These are phyloP conservation scores for Plasmopara viticola DNA, from an alignment of 352 stramenopile species.

Conservation along the genomic window DNA sequence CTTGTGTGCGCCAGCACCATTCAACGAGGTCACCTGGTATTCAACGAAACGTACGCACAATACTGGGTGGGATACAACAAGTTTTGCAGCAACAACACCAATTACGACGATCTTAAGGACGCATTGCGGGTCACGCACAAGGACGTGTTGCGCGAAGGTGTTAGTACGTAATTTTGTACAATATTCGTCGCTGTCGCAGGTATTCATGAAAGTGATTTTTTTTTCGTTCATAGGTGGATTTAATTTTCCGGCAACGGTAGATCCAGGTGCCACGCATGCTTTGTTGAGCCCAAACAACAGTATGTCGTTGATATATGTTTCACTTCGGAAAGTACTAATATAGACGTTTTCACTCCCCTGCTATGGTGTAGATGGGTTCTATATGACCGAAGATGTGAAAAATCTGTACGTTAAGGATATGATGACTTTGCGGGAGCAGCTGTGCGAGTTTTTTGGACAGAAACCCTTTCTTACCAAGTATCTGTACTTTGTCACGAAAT, in stretches of 20 bases:
- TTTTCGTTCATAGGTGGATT: conserved; percentile 36
- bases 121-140: conserved; percentile 64
- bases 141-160: conserved; percentile 61
- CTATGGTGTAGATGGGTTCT: conserved; percentile 38
- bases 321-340: neutral
- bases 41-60: conserved; percentile 85
- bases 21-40: conserved; percentile 76
- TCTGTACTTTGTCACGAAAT: conserved; percentile 79
- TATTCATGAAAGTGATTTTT: conserved; percentile 7
- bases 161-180: conserved; percentile 44
- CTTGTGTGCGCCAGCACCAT: conserved; percentile 79
- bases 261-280: conserved; percentile 49
- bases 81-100: conserved; percentile 69
- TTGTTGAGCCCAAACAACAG: conserved; percentile 57
- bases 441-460: conserved; percentile 75
- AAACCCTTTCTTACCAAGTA: conserved; percentile 81
- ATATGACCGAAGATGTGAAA: conserved; percentile 59
- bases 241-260: conserved; percentile 52
- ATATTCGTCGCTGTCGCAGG: conserved; percentile 2
- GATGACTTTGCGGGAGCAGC: conserved; percentile 47
- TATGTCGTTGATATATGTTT: conserved; percentile 18
- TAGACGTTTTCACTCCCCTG: neutral
- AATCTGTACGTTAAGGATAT: conserved; percentile 67
- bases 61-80: conserved; percentile 89
- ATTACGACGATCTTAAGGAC: conserved; percentile 64